These are phyloP conservation scores for Xylaria sp. DNA, from an alignment of 2,329 filamentous ascomycete genomes.

Conservation along the genomic window DNA sequence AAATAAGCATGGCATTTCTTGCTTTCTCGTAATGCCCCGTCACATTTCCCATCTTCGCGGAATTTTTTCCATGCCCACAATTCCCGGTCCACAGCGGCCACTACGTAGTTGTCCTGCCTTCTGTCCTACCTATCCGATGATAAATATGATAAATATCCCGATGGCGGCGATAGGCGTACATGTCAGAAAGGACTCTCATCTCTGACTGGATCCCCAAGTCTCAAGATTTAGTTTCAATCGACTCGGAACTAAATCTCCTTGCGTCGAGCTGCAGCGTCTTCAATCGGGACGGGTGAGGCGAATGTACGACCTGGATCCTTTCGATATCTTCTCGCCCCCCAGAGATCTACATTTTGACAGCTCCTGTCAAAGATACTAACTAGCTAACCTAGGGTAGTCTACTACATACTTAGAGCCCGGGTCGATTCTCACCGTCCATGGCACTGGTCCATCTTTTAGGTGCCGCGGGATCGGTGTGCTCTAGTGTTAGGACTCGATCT, in stretches of 20 bases:
- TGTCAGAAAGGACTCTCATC: neutral
- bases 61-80: conserved; percentile 4
- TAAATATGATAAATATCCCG: no score
- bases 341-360: neutral
- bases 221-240: conserved; percentile 11
- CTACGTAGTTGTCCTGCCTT: no score
- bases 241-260: conserved; percentile 16
- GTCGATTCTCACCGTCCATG: neutral
- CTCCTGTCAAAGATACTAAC: neutral
- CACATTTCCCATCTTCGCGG: conserved; percentile 28
- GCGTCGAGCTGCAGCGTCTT: neutral
- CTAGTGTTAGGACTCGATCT: no score
- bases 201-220: neutral
- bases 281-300: neutral
- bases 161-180: neutral
- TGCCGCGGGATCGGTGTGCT: neutral
- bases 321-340: neutral
- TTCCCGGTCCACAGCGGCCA: neutral
- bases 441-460: neutral
- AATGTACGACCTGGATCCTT: neutral
- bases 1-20: conserved; percentile 26
- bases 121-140: neutral
- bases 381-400: neutral
- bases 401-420: neutral
- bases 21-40: conserved; percentile 2